Evolutionary conservation across 768 basidiomycete genomes (phyloP), one percentile per base, ranked within the genome.

Genomic region (Boletus sp.): DNA sequence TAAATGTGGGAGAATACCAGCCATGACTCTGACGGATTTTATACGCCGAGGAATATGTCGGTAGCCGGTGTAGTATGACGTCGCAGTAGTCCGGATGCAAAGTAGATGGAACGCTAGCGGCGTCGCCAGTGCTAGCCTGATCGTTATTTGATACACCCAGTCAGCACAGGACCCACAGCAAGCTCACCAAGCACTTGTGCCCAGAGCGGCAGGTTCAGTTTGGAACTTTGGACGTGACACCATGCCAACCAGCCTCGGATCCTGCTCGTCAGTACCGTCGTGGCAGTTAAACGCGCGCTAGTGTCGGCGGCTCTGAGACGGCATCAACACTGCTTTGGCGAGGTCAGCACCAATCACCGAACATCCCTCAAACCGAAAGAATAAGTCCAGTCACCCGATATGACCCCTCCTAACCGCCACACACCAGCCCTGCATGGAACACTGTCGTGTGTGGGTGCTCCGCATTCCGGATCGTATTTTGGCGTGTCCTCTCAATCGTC

Each of bases 21-120:
- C 44, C 37, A 19, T 29, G 5, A 4, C 33, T 29, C 44, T 35
- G 42, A 7, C 14, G 32, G 15, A 17, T 32, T 45, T 64, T 64
- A 66, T 64, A 55, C 14, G 42, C 21, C 32, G 33, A 41, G 9
- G 50, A 63, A 51, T 50, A 61, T 44, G 35, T 19, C 34, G 17
- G 43, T 35, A 47, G 27, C 43, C 30, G 21, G 29, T 13, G 14
- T 37, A 15, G 38, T 41, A 62, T 65, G 62, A 52, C 62, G 41
- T 62, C 55, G 33, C 17, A n/a, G 21, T 21, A 10, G 54, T 46
- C 52, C 27, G 25, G 56, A 51, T 60, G 30, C 43, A 51, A 57
- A 52, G 47, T 10, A 48, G n/a, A n/a, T n/a, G 1, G 23, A 23
- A 23, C 23, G 23, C 23, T 23, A 23, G 23, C 23, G 23, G 23